Percentiles rank a stretch among this genome's conserved stretches.
Evolutionary conservation across 768 basidiomycete species (phyloP).

Genomic region (Tulasnella calospora): DNA sequence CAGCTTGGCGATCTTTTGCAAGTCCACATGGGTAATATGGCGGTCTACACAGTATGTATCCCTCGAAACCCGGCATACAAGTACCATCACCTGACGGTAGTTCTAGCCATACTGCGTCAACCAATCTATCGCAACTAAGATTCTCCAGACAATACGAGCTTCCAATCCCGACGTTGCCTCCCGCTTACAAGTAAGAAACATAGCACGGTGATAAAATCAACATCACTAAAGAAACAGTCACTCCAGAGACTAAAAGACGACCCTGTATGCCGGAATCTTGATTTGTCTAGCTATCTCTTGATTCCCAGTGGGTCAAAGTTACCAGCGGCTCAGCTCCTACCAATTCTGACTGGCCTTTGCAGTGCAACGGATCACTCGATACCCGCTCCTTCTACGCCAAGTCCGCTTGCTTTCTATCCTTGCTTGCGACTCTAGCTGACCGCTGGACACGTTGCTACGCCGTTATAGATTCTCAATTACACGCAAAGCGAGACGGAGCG

Average conservation of each 20-base stretch:
- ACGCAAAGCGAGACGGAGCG: slow-evolving; percentile 66
- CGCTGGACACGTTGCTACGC: background rate
- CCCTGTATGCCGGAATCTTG: slow-evolving; percentile 70
- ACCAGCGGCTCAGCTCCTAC: background rate
- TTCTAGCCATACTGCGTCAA: slow-evolving; percentile 83
- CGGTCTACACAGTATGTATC: slow-evolving; percentile 64
- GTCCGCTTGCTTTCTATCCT: slow-evolving; percentile 34
- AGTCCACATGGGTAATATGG: slow-evolving; percentile 69
- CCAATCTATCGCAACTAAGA: slow-evolving; percentile 69
- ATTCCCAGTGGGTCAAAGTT: slow-evolving; percentile 65
- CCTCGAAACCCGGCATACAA: background rate
- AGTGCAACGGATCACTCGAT: slow-evolving; percentile 70
- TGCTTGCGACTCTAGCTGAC: slow-evolving; percentile 21
- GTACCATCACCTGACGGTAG: background rate
- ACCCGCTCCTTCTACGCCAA: slow-evolving; percentile 84
- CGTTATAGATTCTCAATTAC: slow-evolving; percentile 63
- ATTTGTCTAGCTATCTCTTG: slow-evolving; percentile 85
- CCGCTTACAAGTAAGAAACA: slow-evolving; percentile 57
- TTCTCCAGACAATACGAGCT: slow-evolving; percentile 67
- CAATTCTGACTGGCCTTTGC: background rate
- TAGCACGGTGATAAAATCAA: background rate
- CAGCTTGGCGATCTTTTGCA: slow-evolving; percentile 79
- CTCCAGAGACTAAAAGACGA: slow-evolving; percentile 68
- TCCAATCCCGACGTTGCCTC: slow-evolving; percentile 58
- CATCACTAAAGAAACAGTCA: slow-evolving; percentile 18